These are phyloP conservation scores for Rhodotorula sp. DNA, from an alignment of 1,284 basidiomycete genomes.

Conservation along the genomic window DNA sequence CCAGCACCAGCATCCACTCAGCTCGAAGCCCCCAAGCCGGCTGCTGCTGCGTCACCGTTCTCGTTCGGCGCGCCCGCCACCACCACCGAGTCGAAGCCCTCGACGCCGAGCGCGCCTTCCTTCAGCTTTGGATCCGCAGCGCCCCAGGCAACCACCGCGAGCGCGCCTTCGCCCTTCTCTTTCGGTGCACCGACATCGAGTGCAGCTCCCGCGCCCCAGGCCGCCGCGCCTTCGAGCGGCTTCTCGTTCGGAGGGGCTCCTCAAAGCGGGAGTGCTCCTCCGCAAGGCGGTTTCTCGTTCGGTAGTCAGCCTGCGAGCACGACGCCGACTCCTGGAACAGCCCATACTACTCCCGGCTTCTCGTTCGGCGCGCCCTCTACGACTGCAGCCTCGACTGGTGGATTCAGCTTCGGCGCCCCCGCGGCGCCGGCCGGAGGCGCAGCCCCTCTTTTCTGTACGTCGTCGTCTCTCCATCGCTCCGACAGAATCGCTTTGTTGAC, in stretches of 20 bases:
- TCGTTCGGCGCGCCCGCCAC: constrained; percentile 1
- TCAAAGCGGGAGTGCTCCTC: not conserved
- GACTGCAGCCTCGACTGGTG: not conserved
- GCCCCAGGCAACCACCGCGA: not conserved
- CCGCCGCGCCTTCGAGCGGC: not conserved
- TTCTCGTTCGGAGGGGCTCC: too few species aligned
- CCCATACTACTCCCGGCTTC: not conserved
- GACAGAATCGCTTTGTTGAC: too few species aligned
- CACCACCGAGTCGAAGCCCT: not conserved
- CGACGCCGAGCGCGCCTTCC: not conserved
- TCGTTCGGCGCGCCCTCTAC: constrained; percentile 2
- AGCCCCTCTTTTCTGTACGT: not conserved
- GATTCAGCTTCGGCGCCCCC: constrained; percentile 3
- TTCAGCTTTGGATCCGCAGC: constrained; percentile 2
- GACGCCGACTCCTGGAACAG: not conserved
- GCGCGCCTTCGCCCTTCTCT: constrained; percentile 1
- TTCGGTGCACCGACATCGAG: not conserved
- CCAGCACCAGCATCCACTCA: too few species aligned
- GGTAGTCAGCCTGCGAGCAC: not conserved
- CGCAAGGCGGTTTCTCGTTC: constrained; percentile 5
- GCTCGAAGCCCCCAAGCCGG: not conserved
- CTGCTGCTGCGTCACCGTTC: not conserved
- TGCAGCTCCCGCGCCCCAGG: not conserved
- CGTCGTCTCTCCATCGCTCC: not conserved
- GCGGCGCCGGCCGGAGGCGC: not conserved